Evolutionary conservation across 192 early-diverging fungal genomes (phyloP).

Genomic region (Coemansia sp.): DNA sequence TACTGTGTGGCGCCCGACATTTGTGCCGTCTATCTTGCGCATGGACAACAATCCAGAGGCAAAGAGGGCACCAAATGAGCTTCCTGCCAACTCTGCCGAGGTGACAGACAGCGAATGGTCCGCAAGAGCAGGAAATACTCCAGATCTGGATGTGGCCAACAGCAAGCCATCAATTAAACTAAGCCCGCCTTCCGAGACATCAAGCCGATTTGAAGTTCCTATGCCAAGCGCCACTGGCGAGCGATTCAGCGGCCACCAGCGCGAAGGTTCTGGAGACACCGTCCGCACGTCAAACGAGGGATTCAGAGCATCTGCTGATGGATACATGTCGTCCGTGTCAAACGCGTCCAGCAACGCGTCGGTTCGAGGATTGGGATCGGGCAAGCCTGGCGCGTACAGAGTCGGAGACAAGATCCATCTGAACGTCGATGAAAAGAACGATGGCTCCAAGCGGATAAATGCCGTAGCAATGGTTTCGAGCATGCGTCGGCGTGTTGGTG

Average conservation of each 20-base stretch:
- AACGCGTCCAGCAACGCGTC: constrained; percentile 21
- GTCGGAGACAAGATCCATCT: constrained; percentile 27
- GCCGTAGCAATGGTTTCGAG: constrained; percentile 29
- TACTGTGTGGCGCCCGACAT: constrained; percentile 51
- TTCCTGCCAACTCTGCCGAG: constrained; percentile 15
- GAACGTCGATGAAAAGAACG: constrained; percentile 26
- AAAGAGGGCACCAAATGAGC: constrained; percentile 1
- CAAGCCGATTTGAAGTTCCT: not conserved
- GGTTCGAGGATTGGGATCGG: constrained; percentile 2
- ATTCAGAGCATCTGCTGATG: constrained; percentile 16
- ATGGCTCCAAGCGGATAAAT: constrained; percentile 17
- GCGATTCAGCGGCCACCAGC: constrained; percentile 13
- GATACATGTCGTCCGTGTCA: constrained; percentile 33
- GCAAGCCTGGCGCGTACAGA: constrained; percentile 37
- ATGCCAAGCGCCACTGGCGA: not conserved
- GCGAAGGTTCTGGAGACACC: constrained; percentile 14
- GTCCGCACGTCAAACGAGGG: constrained; percentile 11
- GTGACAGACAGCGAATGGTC: constrained; percentile 16
- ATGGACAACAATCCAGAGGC: constrained; percentile 8
- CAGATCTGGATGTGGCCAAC: not conserved
- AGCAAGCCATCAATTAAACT: constrained; percentile 13
- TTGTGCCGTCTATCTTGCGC: constrained; percentile 37
- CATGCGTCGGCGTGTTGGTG: constrained; percentile 37
- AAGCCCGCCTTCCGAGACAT: not conserved
- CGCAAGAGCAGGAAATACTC: not conserved